phyloP scores from a whole-genome alignment of 148 eudicot species.

The Silene uniflora region DNA sequence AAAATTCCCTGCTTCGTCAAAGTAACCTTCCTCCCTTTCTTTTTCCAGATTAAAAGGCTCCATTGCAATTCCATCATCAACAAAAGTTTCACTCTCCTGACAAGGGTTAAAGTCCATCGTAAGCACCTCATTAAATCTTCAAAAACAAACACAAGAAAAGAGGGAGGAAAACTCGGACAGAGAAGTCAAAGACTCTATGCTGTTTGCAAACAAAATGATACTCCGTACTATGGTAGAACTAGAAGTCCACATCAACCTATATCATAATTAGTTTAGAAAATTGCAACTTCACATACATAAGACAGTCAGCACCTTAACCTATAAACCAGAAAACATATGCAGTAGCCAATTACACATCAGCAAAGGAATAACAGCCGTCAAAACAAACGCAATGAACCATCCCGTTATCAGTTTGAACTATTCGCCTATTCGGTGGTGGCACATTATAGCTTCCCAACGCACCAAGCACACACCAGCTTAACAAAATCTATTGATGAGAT shows the following conservation, averaged over 20 bases:
- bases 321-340: not conserved
- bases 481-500: not conserved
- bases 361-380: not conserved
- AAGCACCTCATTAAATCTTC: slow-evolving; percentile 8
- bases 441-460: not conserved
- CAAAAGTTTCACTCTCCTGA: slow-evolving; percentile 65
- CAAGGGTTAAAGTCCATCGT: slow-evolving; percentile 23
- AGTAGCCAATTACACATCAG: not conserved
- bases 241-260: not conserved
- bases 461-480: not conserved
- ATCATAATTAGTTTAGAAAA: not conserved
- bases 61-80: slow-evolving; percentile 61
- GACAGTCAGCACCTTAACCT: not conserved
- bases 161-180: slow-evolving; percentile 1
- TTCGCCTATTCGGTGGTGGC: not conserved
- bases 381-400: not conserved
- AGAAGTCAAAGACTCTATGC: not conserved
- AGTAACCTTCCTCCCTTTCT: slow-evolving; percentile 95
- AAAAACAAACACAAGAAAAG: not conserved
- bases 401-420: not conserved
- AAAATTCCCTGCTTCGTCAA: slow-evolving; percentile 84
- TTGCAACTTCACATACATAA: not conserved
- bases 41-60: slow-evolving; percentile 84
- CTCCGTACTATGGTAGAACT: too few relatives aligned
- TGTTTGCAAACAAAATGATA: too few relatives aligned